Conservation (phyloP, 768 basidiomycete species). For the Lentinus brumalis region DNA sequence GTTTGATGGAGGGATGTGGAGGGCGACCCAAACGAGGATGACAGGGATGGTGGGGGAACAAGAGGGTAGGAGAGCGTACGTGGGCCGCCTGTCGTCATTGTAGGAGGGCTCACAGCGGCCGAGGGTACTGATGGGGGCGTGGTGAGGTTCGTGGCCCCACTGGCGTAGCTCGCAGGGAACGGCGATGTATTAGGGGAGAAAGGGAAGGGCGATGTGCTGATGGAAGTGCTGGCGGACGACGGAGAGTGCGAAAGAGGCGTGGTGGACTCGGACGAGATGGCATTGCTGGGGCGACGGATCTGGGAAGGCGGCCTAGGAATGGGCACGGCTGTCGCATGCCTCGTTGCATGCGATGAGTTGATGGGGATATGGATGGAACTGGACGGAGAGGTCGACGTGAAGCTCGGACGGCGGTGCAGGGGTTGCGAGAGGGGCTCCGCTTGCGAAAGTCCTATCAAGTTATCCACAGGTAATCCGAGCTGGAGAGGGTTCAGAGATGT, state of each 20-base stretch:
- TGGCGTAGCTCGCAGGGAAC: slow-evolving; percentile 57
- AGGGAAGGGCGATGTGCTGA: slow-evolving; percentile 69
- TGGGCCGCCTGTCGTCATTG: slow-evolving; percentile 36
- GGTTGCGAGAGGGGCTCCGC: slow-evolving; percentile 72
- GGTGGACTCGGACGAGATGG: slow-evolving; percentile 48
- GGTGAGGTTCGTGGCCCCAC: slow-evolving; percentile 65
- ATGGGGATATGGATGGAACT: slow-evolving; percentile 43
- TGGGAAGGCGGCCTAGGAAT: slow-evolving; percentile 75
- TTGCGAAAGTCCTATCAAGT: slow-evolving; percentile 70
- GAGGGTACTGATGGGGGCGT: slow-evolving; percentile 73
- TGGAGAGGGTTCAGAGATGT: slow-evolving; percentile 27
- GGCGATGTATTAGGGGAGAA: slow-evolving; percentile 60
- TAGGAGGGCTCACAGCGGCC: slow-evolving; percentile 43
- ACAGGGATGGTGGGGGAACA: slow-evolving; percentile 68
- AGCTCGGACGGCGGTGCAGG: slow-evolving; percentile 56
- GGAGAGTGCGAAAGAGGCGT: slow-evolving; percentile 67
- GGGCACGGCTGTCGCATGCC: slow-evolving; percentile 59
- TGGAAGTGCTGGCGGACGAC: slow-evolving; percentile 64
- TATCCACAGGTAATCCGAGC: slow-evolving; percentile 79
- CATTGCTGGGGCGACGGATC: slow-evolving; percentile 55
- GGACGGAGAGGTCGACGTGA: slow-evolving; percentile 45
- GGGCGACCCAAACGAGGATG: slow-evolving; percentile 50
- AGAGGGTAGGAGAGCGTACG: slow-evolving; percentile 71
- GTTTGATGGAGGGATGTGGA: slow-evolving; percentile 12
- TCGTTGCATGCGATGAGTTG: slow-evolving; percentile 31